Evolutionary conservation across 1,284 basidiomycete species (phyloP), one percentile per base, ranked within the genome.

Genomic region (Ganoderma lucidum): DNA sequence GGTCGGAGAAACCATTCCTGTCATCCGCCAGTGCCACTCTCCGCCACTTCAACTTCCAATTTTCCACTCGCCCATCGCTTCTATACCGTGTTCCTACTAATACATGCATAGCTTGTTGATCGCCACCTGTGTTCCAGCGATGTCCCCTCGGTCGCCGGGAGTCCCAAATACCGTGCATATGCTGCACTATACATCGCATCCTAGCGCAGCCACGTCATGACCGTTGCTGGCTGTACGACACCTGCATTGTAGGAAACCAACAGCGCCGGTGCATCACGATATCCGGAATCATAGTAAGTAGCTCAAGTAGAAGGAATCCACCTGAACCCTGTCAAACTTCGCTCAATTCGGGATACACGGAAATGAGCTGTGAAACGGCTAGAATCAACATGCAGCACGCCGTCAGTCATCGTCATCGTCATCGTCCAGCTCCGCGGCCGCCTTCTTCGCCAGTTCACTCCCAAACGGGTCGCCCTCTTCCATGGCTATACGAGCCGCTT

Each of bases 381-480:
- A 59, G 37, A 59, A 39, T 59, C 53, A 32, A 12, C 28, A 19
- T 44, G 17, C 51, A 58, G 19, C 59, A 59, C 56, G 10, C 41
- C 23, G 58, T 72, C 64, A 72, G 65, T 73, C 72, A 32, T 75
- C 73, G 65, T 78, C 77, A 67, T 79, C 79, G 62, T 79, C 78
- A 67, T 91, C 88, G 72, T 90, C 86, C 42, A 87, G 86, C 53
- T 87, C 82, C 15, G 83, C 79, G 39, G 75, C 77, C 51, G 81
- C 78, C 41, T 74, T 78, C 69, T 77, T 82, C 14, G 76, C 75
- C 37, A 90, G 73, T 65, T 86, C 82, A 51, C 83, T 85, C 35
- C 90, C 90, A 77, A 94, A 94, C 1, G 90, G 92, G 82, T 94
- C 92, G 0, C 81, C 81, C 32, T 86, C 85, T 53, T 82, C 82